Evolutionary conservation across 1,284 basidiomycete species (phyloP), one percentile per base, ranked within the genome.

Genomic region (Cutaneotrichosporon sp.): DNA sequence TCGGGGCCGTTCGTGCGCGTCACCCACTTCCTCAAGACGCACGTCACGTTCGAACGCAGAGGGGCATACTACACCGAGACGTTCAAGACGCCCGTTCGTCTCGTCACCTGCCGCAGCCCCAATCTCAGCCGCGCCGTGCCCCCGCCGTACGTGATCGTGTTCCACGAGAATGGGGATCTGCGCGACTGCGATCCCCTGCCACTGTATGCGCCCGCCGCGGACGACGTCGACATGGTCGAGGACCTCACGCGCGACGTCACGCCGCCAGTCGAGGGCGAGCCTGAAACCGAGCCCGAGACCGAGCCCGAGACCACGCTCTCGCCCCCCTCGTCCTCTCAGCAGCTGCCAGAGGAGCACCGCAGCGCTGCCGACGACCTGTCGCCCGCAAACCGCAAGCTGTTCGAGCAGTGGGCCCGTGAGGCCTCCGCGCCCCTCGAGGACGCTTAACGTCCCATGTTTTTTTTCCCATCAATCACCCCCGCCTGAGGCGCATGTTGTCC

Each of bases 121-220:
- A 42, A n/a, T n/a, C n/a, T n/a, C n/a, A n/a, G n/a, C n/a, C n/a
- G 61, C 25, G 70, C 66, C 20, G 42, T 31, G 8, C 70, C 79
- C 0, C 77, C 79, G 3, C 68, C 77, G 4, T 80, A 79, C 60
- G 66, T 72, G 36, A 72, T 75, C 58, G 64, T 79, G 16, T 80
- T 72, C 66, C 70, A 75, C 55, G 77, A 78, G 68, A 78, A 78
- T 53, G 77, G 79, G 16, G 72, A 73, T 31, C 34, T 63, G 24
- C 65, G 73, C 31, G 71, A 74, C 54, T 74, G 77, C 54, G 78
- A 78, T 54, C 68, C 75, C 10, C 61, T 79, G 7, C 78, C 78
- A 3, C 54, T 76, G 4, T 80, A 80, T 65, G 18, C 43, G 16
- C 24, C 24, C 27, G 47, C 18, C 25, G 47, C 2, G 25, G 27